Evolutionary conservation across 2,329 filamentous ascomycete species (phyloP), one percentile per base, ranked within the genome.

Genomic region (Aspergillus japonicus): DNA sequence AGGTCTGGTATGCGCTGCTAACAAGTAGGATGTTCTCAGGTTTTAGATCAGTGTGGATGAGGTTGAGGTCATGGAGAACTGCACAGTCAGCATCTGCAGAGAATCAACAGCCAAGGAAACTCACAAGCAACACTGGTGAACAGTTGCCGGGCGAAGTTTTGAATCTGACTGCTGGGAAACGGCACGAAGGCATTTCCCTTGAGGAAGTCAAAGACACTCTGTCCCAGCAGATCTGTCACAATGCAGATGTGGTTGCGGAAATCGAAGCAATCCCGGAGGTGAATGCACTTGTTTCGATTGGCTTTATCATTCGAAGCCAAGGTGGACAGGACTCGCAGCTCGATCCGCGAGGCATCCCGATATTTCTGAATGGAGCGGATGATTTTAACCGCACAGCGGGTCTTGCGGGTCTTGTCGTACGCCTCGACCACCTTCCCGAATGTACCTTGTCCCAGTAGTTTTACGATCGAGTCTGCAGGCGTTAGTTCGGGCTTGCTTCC

Each of bases 341-440:
- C 95, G 69, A 99, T 99, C 64, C 92, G 87, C 8, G 91, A 96
- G 39, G 95, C 95, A 78, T 99, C 95, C 50, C 95, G 89, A 73
- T 99, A 99, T 75, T 99, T 99, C 72, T 96, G 95, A 12, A 99
- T 95, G 1, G 95, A 97, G 67, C 95, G 89, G 66, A 99, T 98
- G 75, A 99, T 96, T 77, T 99, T 99, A 77, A 99, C 92, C 35
- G 95, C 95, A 66, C 96, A 96, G 73, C 93, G 91, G 67, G 84
- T 84, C 61, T 89, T 89, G 64, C 87, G 88, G 69, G 85, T 85
- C 62, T 86, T 86, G 73, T 99, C 95, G 68, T 86, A 88, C 55
- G 95, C 95, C 76, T 97, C 90, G 19, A 99, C 95, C 16, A 99
- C 95, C 77, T 99, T 99, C 72, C 95, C 95, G 73, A 99, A 99